These are phyloP conservation scores for Saprolegnia parasitica DNA, from an alignment of 352 stramenopile species.

Conservation along the genomic window DNA sequence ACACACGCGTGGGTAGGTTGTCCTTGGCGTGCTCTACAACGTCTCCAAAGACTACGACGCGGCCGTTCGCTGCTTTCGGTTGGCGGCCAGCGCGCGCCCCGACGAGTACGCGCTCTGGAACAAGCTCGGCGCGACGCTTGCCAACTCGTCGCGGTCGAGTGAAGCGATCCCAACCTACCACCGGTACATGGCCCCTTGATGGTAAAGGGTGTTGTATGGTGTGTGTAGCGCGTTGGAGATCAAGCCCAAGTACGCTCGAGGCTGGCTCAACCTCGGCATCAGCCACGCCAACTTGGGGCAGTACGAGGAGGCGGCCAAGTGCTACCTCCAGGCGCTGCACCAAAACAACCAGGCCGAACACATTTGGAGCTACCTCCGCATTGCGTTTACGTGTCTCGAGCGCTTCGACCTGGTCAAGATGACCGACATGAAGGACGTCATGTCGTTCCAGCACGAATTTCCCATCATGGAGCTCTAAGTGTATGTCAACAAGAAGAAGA, in stretches of 20 bases:
- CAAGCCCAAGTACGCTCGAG: conserved; percentile 95
- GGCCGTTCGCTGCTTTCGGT: conserved; percentile 86
- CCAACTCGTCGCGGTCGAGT: conserved; percentile 91
- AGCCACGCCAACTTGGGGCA: conserved; percentile 94
- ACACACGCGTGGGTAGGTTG: conserved; percentile 73
- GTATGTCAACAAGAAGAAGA: background rate
- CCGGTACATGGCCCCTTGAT: conserved; percentile 35
- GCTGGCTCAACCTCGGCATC: conserved; percentile 98
- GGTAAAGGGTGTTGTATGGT: conserved; percentile 2
- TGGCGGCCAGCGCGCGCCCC: conserved; percentile 70
- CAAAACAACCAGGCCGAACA: conserved; percentile 94
- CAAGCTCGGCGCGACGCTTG: conserved; percentile 96
- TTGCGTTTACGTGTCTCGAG: conserved; percentile 97
- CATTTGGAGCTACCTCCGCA: conserved; percentile 98
- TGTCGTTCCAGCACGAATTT: conserved; percentile 78
- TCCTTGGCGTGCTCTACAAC: conserved; percentile 97
- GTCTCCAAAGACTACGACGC: conserved; percentile 95
- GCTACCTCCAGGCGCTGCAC: conserved; percentile 94
- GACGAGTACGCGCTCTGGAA: conserved; percentile 97
- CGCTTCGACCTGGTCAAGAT: conserved; percentile 95
- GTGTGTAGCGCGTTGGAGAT: conserved; percentile 85
- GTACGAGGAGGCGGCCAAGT: conserved; percentile 93
- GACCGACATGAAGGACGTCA: conserved; percentile 79
- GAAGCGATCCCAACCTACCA: conserved; percentile 92
- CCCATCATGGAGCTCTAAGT: conserved; percentile 71